These are phyloP conservation scores for Cardamine occulta DNA, from an alignment of 345 rosid genomes.

Conservation along the genomic window DNA sequence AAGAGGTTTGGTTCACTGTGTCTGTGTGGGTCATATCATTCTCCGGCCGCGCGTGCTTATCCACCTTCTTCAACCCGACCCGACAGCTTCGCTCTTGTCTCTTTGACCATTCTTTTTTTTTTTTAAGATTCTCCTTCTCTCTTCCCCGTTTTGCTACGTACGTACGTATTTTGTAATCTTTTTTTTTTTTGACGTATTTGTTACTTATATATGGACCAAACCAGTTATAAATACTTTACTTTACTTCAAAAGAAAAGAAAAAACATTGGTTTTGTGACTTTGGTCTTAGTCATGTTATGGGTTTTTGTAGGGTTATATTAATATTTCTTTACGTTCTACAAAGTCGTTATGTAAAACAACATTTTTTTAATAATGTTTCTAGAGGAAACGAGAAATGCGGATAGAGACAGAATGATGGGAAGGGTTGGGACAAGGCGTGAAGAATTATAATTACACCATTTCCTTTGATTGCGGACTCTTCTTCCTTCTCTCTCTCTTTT, in stretches of 20 bases:
- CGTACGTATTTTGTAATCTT: constrained; percentile 20
- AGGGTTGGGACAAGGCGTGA: constrained; percentile 43
- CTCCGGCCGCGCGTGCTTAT: constrained; percentile 44
- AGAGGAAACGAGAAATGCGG: constrained; percentile 41
- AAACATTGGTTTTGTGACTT: constrained; percentile 11
- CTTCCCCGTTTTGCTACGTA: not conserved
- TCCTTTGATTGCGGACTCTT: constrained; percentile 45
- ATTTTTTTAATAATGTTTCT: not conserved
- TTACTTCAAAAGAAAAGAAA: not conserved
- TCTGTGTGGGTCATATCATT: constrained; percentile 39
- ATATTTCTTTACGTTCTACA: constrained; percentile 4
- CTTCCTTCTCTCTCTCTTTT: constrained; percentile 8
- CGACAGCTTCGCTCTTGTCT: constrained; percentile 42
- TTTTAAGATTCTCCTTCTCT: constrained; percentile 6
- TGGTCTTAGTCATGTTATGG: constrained; percentile 22
- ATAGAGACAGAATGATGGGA: constrained; percentile 45
- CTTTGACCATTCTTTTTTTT: constrained; percentile 37
- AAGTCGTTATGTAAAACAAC: not conserved
- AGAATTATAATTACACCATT: constrained; percentile 25
- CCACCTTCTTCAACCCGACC: constrained; percentile 40
- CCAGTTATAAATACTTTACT: constrained; percentile 32
- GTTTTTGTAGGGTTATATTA: constrained; percentile 1
- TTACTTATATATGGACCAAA: constrained; percentile 23
- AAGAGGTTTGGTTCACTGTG: constrained; percentile 27
- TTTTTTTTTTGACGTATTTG: not conserved